phyloP scores from a whole-genome alignment of 2,329 filamentous ascomycete genomes.

The Penicillium sp. region DNA sequence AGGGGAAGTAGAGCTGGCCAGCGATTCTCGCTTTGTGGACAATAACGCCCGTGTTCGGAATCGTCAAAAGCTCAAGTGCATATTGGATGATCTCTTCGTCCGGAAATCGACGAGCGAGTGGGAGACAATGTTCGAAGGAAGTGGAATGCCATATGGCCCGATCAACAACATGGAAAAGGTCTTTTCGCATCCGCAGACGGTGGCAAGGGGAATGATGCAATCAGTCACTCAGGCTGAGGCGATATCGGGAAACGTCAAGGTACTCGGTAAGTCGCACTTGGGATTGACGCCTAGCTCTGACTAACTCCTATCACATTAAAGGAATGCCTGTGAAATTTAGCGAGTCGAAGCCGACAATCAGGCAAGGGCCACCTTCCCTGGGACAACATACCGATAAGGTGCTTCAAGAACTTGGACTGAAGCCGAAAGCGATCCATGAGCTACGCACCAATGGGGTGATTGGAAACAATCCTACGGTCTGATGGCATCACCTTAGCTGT shows the following conservation, averaged over 20 bases:
- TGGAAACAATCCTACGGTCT: background rate
- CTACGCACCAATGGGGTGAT: background rate
- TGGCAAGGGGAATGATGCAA: constrained; percentile 41
- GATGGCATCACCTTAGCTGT: background rate
- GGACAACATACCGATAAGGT: background rate
- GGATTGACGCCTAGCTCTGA: background rate
- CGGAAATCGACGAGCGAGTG: constrained; percentile 43
- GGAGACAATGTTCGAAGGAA: constrained; percentile 41
- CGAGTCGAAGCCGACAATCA: background rate
- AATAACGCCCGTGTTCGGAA: constrained; percentile 62
- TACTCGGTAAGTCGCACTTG: constrained; percentile 24
- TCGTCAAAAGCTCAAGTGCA: constrained; percentile 35
- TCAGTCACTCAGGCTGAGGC: constrained; percentile 20
- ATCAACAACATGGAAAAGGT: constrained; percentile 48
- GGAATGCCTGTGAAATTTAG: constrained; percentile 32
- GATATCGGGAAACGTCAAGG: constrained; percentile 23
- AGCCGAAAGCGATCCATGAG: background rate
- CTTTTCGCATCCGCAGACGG: constrained; percentile 46
- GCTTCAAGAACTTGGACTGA: background rate
- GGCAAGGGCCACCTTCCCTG: background rate
- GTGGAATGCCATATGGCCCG: constrained; percentile 47
- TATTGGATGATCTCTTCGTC: constrained; percentile 36
- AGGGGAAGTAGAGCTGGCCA: constrained; percentile 58
- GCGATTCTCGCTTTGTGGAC: constrained; percentile 57
- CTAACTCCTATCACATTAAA: background rate